Evolutionary conservation across 371 early-diverging fungal genomes (phyloP), one percentile per base, ranked within the genome.

Genomic region (Mycotypha africana): DNA sequence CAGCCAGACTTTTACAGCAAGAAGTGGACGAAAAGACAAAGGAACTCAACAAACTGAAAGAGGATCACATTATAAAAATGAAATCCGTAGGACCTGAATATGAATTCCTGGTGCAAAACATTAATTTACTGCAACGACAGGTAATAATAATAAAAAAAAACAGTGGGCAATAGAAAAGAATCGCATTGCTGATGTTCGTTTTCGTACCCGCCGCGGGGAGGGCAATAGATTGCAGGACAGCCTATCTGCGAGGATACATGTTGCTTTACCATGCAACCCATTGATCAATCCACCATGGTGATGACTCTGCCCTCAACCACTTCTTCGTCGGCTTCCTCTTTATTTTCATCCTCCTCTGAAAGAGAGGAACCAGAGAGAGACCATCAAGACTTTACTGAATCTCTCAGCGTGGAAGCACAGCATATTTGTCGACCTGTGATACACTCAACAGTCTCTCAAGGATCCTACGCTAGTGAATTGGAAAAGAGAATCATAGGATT

Each of bases 91-190:
- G 75, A 7, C 75, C 75, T 34, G 75, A 74, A 41, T 74, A 74
- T 46, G 75, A 74, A 35, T 74, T 62, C 48, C 42, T 74, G 3
- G 75, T 74, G n/a, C 75, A 74, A 47, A 70, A 70, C 62, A 59
- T 74, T n/a, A 74, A 74, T 38, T 22, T 74, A 32, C 61, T 74
- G 15, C 69, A 74, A 24, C 64, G 71, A 49, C 71, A 74, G 66
- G 71, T 66, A 65, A 33, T 6, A 33, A 33, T 6, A 33, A 33
- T 33, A 4, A 28, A 11, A 8, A 28, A n/a, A n/a, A n/a, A n/a
- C n/a, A n/a, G n/a, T n/a, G n/a, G n/a, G n/a, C n/a, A n/a, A n/a
- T n/a, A n/a, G n/a, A n/a, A n/a, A n/a, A n/a, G n/a, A n/a, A n/a
- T n/a, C n/a, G n/a, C n/a, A n/a, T n/a, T n/a, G n/a, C n/a, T n/a